Evolutionary conservation across 352 stramenopile genomes (phyloP), one percentile per base, ranked within the genome.

Genomic region (Phytophthora aleatoria): DNA sequence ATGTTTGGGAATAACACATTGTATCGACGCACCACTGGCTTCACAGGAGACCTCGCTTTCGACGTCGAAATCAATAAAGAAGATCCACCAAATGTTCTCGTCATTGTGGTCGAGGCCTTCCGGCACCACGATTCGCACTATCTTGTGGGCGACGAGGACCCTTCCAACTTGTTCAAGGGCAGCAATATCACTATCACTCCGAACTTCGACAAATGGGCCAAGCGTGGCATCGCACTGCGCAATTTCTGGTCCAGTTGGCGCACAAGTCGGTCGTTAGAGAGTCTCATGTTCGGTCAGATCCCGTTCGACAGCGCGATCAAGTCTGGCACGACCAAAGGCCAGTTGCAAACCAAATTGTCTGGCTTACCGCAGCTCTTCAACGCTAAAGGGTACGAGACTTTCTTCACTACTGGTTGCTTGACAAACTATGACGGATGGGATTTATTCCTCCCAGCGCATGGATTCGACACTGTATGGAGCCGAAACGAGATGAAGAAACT

Each of bases 191-290:
- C 71, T 0, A 62, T 87, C 2, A 85, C 75, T 4, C 78, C 76
- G 0, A 64, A 79, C 9, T 87, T 87, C 9, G 76, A 90, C 41
- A 67, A 55, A 42, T 90, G 74, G 71, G 76, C 81, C 0, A 74
- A 78, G 31, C 76, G 76, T 5, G 76, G 76, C 24, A 63, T 90
- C 12, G 78, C 76, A 1, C 78, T 90, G 43, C 61, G 53, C 10
- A 89, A 87, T 38, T 66, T 79, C 39, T 89, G 80, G 77, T 87
- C 80, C 2, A 87, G 73, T 38, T 85, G 68, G 63, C 61, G 65
- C 2, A 87, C 79, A 7, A 89, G 77, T 67, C 75, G 79, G 6
- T 87, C 80, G 0, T n/a, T 87, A 2, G 77, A 84, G 57, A 85
- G 73, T 30, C 66, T 85, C 31, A 38, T 84, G 36, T 89, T 80